Evolutionary conservation across 1,284 basidiomycete genomes (phyloP).

Genomic region (Mycosarcoma maydis): DNA sequence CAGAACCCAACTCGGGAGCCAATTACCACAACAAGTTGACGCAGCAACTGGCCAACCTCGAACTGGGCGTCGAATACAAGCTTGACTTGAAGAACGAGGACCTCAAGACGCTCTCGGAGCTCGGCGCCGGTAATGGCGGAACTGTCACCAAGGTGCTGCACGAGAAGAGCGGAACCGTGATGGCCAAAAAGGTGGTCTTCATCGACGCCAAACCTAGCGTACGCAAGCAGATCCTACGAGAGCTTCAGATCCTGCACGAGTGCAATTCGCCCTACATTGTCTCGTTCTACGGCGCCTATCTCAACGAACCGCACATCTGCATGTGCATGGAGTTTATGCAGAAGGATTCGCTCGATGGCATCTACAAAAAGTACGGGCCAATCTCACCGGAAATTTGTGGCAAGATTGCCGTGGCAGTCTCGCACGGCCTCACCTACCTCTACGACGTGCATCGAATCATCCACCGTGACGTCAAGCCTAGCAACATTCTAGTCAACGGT

Average conservation of each 20-base stretch:
- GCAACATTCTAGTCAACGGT: conserved; percentile 94
- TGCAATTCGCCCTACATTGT: conserved; percentile 93
- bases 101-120: conserved; percentile 78
- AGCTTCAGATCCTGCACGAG: conserved; percentile 98
- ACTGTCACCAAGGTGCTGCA: conserved; percentile 83
- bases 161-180: conserved; percentile 59
- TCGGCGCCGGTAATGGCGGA: conserved; percentile 96
- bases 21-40: conserved; percentile 59
- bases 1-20: conserved; percentile 45
- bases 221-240: conserved; percentile 96
- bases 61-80: conserved; percentile 68
- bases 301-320: conserved; percentile 95
- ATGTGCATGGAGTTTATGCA: conserved; percentile 99
- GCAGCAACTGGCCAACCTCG: conserved; percentile 66
- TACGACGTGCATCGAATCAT: conserved; percentile 99
- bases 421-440: conserved; percentile 94
- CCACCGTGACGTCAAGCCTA: conserved; percentile 98
- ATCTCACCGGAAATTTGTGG: conserved; percentile 89
- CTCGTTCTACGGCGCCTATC: conserved; percentile 94
- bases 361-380: conserved; percentile 91
- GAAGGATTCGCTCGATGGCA: conserved; percentile 77
- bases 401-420: conserved; percentile 88
- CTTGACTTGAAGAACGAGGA: conserved; percentile 68
- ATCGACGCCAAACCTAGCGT: conserved; percentile 97
- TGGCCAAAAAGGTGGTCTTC: conserved; percentile 73